Conservation (phyloP, 495 filamentous ascomycete genomes). For the Xylaria palmicola region DNA sequence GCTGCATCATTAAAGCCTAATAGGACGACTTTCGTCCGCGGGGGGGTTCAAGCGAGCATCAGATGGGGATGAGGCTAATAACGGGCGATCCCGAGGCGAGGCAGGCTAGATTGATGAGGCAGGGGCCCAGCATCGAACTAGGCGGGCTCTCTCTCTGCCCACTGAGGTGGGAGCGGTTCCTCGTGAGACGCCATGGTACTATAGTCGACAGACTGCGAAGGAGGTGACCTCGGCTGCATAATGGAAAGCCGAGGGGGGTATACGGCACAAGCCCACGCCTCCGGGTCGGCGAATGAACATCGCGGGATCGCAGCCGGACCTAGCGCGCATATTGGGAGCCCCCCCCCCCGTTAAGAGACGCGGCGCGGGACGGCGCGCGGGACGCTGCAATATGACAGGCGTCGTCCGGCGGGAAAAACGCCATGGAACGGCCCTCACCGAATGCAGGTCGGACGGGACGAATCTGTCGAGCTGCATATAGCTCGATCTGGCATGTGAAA, state of each 20-base stretch:
- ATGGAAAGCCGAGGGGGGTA: neutral
- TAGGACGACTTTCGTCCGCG: slow-evolving; percentile 2
- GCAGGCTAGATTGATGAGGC: slow-evolving; percentile 2
- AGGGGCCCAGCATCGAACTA: neutral
- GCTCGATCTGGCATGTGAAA: slow-evolving; percentile 3
- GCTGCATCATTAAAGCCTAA: slow-evolving; percentile 12
- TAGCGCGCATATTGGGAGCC: too few species aligned
- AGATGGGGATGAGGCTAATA: slow-evolving; percentile 2
- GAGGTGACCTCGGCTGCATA: too few species aligned
- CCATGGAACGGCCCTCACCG: slow-evolving; percentile 3
- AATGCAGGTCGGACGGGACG: neutral
- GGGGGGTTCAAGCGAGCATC: neutral
- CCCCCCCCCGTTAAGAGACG: too few species aligned
- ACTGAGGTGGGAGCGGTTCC: too few species aligned
- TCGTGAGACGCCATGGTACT: too few species aligned
- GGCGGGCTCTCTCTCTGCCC: neutral
- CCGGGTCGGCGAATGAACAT: neutral
- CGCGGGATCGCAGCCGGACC: too few species aligned
- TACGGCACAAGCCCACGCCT: slow-evolving; percentile 2
- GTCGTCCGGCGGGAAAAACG: neutral
- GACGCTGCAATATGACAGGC: neutral
- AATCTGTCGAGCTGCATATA: neutral
- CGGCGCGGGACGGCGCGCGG: neutral
- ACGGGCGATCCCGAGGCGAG: slow-evolving; percentile 1
- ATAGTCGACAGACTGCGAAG: too few species aligned